Base-by-base conservation (phyloP, 1,284 basidiomycete species). In the Cryptococcus sp. region DNA sequence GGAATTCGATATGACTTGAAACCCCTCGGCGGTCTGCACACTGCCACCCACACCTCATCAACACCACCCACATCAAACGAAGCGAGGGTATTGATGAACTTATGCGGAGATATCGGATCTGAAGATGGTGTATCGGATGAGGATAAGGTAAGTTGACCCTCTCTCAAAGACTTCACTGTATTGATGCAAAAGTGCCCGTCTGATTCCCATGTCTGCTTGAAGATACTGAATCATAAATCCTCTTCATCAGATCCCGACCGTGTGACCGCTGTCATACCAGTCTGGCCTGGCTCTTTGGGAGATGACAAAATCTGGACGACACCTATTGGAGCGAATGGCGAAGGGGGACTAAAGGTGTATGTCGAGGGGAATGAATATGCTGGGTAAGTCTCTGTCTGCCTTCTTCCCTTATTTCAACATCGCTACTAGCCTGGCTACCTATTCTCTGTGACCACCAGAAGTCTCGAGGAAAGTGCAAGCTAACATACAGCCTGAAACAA, bases 11-110 rank as follows among this genome's bases (percentile, higher is more conserved):
- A 68, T 56, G 68, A 76, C 55, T 55, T 76, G 0, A 51, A 49
- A 2, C 56, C 66, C 0, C 55, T 76, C 2, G 52, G 45, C 1
- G 67, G 65, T 9, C 41, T 62, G 10, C 53, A 63, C 14, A 42
- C 44, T 21, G 56, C 61, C 1, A 55, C 45, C 25, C 66, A 64
- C 41, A 61, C 63, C 34, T 62, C 62, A 22, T 54, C 60, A 3
- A 73, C 73, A 14, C 73, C 72, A 24, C 74, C 74, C 7, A 72
- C 72, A 3, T 69, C 55, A 19, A 65, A 48, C 31, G 65, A 69
- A 48, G 72, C 67, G 16, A 63, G 56, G 23, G 63, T 70, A 1
- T 43, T 32, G 19, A 50, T 76, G 52, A 61, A 67, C 24, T 36
- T 76, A 18, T 76, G 74, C 48, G 55, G 54, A 3, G 55, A 57